Evolutionary conservation across 1,284 basidiomycete species (phyloP).

Genomic region (Mycena sp.): DNA sequence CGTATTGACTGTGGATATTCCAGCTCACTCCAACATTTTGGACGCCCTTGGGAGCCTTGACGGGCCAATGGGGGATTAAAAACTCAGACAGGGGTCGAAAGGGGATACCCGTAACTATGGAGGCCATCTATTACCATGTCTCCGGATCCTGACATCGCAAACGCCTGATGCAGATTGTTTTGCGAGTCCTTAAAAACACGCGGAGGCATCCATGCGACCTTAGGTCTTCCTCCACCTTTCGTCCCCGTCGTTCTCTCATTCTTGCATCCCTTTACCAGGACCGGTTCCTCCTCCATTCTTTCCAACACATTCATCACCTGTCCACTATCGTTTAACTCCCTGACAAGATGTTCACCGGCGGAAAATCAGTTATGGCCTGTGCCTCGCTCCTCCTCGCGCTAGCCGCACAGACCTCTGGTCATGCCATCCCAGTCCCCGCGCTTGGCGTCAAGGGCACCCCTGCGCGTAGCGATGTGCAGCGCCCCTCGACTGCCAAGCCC

Average conservation of each 20-base stretch:
- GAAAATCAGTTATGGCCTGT: slow-evolving; percentile 24
- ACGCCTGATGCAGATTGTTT: neutral
- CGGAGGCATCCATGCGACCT: neutral
- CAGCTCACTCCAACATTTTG: neutral
- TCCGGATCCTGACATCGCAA: slow-evolving; percentile 22
- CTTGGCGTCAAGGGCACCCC: slow-evolving; percentile 33
- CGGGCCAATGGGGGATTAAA: neutral
- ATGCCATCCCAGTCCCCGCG: slow-evolving; percentile 30
- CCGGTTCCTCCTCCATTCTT: slow-evolving; percentile 24
- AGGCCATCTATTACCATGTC: slow-evolving; percentile 6
- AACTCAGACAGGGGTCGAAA: neutral
- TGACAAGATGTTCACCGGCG: slow-evolving; percentile 26
- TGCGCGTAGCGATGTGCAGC: slow-evolving; percentile 34
- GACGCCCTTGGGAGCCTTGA: neutral
- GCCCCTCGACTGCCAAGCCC: slow-evolving; percentile 27
- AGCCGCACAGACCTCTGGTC: slow-evolving; percentile 22
- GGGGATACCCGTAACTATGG: slow-evolving; percentile 24
- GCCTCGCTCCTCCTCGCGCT: slow-evolving; percentile 25
- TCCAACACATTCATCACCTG: slow-evolving; percentile 7
- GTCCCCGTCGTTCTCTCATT: neutral
- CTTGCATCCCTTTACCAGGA: slow-evolving; percentile 21
- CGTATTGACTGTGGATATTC: too few relatives aligned
- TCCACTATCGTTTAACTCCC: slow-evolving; percentile 4
- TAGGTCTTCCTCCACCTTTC: slow-evolving; percentile 20
- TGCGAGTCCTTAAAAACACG: neutral